These are phyloP conservation scores for Backusella luteola DNA, from an alignment of 192 early-diverging fungal species.

Conservation along the genomic window DNA sequence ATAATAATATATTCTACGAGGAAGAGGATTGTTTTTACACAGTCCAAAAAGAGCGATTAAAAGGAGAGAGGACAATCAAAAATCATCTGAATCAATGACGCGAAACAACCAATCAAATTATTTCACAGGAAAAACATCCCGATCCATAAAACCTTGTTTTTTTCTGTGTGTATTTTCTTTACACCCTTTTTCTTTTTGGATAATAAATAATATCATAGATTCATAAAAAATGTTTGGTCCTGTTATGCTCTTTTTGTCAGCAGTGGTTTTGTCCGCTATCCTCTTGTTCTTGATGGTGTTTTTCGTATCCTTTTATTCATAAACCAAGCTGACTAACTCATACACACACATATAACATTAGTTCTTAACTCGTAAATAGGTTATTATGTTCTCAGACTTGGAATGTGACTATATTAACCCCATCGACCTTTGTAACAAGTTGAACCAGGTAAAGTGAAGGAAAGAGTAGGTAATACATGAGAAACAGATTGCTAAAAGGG, in stretches of 20 bases:
- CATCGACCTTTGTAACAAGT: constrained; percentile 90
- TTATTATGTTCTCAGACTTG: constrained; percentile 50
- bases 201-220: neutral
- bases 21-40: neutral
- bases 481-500: neutral
- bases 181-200: too few relatives aligned
- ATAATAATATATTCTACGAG: neutral
- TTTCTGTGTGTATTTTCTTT: too few relatives aligned
- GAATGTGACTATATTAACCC: constrained; percentile 99
- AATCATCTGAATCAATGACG: neutral
- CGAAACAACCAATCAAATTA: neutral
- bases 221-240: constrained; percentile 45
- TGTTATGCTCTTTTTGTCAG: constrained; percentile 79
- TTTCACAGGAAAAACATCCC: neutral
- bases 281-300: constrained; percentile 93
- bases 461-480: neutral
- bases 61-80: neutral
- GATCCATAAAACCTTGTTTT: neutral
- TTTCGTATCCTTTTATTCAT: constrained; percentile 59
- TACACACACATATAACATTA: neutral
- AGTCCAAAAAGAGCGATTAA: neutral
- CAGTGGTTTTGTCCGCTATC: constrained; percentile 80
- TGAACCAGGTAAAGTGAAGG: constrained; percentile 72
- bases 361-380: constrained; percentile 6
- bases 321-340: neutral